Base-by-base conservation (phyloP, 371 early-diverging fungal genomes). In the Mucor racemosus region DNA sequence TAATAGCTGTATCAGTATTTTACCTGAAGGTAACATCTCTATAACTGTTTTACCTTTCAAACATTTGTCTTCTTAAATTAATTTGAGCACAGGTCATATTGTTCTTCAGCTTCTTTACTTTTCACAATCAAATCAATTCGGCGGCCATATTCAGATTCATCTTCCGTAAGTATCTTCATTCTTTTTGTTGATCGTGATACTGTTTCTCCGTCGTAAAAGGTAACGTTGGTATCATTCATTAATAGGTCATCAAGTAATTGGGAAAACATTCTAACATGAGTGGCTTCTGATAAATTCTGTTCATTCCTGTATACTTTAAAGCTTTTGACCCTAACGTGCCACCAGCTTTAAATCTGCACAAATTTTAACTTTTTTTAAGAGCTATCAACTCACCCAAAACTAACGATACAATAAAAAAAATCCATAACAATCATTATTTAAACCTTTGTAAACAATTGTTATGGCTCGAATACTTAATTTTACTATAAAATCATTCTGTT, bases 141-240 rank as follows among this genome's bases (percentile, higher is more conserved):
- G 5, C 60, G 11, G n/a, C 60, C 60, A 26, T 60, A 46, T 46
- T 58, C 58, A 19, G 58, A 48, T 8, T 58, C 50, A 64, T 38
- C 26, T 48, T 58, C 58, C 46, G 26, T 64, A 3, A 64, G 3
- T 57, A 38, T 64, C 21, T 64, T 13, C 65, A 64, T 64, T 46
- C 58, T 46, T 64, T 21, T 58, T 17, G 65, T 58, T 35, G 65
- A 58, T 64, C 40, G 65, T 10, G 21, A 58, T 26, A 64, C 48
- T 21, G 21, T 21, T 64, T 64, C 65, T 19, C 58, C 48, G 26
- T 48, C 58, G 36, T 44, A 33, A 21, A 44, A 58, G 44, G 19
- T 64, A 15, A 64, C 6, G 35, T 7, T 35, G 21, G 57, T 31
- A 34, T 13, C 11, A 15, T 19, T 39, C 19, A 64, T 34, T 64